Evolutionary conservation across 495 filamentous ascomycete genomes (phyloP), one percentile per base, ranked within the genome.

Genomic region (Choiromyces venosus): DNA sequence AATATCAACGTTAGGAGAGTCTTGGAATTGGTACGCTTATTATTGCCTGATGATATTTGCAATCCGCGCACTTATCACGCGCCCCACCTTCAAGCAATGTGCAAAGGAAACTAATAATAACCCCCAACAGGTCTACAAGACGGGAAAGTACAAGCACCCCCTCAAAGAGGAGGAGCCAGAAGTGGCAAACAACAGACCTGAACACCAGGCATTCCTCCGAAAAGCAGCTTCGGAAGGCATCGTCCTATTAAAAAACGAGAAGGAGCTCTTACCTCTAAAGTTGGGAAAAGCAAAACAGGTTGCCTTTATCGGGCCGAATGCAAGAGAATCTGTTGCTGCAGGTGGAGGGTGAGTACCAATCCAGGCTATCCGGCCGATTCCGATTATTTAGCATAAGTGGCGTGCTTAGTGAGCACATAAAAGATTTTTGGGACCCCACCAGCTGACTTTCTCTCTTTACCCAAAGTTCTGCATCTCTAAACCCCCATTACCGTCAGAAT

Each of bases 221-320:
- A 84, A 86, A 42, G 86, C 91, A 61, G 91, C 89, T 16, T 86
- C 87, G 1, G 90, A 93, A 72, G 87, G 87, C 42, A 88, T 91
- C 35, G 91, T 93, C 10, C 85, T 93, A 14, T 83, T 93, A 70
- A 92, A 92, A 82, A 93, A 94, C 65, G 86, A 92, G 14, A 84
- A 84, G n/a, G 83, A 84, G 61, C 82, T 89, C 29, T 83, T 94
- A 8, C 92, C 92, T 2, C 82, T 94, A 21, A 87, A 86, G 67
- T 78, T 81, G 56, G 74, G 73, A 65, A 88, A 87, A 74, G 84
- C 86, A 33, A 88, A 89, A 77, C 88, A 88, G 70, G 84, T 89
- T 65, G 84, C 88, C 12, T 83, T 91, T 46, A 90, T 91, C 76
- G 92, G 92, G 8, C 92, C 92, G 19, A 94, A 94, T 79, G 87